Evolutionary conservation across 345 rosid species (phyloP), one percentile per base, ranked within the genome.

Genomic region (Zanthoxylum bungeanum): DNA sequence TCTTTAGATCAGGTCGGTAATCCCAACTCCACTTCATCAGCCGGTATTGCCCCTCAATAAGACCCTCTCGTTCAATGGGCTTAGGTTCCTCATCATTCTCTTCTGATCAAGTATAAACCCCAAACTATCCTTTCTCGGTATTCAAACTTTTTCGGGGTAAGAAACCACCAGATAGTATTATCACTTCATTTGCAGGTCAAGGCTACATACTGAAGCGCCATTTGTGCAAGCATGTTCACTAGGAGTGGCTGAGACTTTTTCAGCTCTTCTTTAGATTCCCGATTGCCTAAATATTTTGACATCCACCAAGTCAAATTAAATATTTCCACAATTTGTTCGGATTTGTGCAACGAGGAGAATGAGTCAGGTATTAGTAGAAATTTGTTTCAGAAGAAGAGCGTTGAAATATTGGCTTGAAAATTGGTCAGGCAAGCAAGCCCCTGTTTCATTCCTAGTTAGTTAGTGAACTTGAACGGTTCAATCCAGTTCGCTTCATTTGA

Each of bases 381-480:
- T 93, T 93, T 24, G 96, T 93, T 47, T 76, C 88, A 0, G 88
- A 86, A 69, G 96, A 91, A 19, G 98, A 91, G 74, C 71, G 69
- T 82, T 93, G 61, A 88, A 79, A 77, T 79, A 63, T 12, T 87
- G 87, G 87, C 90, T 93, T 2, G 89, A 88, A 69, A 89, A 87
- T 50, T 91, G 98, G 96, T 91, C 93, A 0, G 68, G 37, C 17
- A 72, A 83, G n/a, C n/a, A n/a, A 22, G 53, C 75, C 24, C 75
- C 94, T 5, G 94, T 88, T 60, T 80, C 89, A 25, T 91, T 80
- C 81, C 77, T 91, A 65, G 78, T 93, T 30, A 82, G 79, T 50
- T 82, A 90, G 97, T 74, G 98, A 91, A 73, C 91, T 90, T 51
- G 90, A 90, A 61, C 84, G n/a, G n/a, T n/a, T n/a, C n/a, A n/a